phyloP scores from a whole-genome alignment of 176 grass and related monocot species.

The Eragrostis nindensis region DNA sequence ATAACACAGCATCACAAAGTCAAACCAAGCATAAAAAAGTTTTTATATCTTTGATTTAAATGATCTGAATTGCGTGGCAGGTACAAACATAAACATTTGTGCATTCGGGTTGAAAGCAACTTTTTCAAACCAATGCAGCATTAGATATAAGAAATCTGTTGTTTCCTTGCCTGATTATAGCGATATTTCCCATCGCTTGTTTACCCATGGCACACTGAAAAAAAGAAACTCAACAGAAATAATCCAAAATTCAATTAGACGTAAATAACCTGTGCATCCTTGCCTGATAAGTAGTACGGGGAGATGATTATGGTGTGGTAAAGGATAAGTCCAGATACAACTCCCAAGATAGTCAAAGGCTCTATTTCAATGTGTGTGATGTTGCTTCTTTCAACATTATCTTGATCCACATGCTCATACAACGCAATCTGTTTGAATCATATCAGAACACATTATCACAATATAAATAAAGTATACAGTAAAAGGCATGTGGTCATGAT shows the following conservation, averaged over 20 bases:
- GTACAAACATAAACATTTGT: constrained; percentile 6
- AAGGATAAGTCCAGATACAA: constrained; percentile 91
- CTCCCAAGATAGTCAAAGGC: constrained; percentile 85
- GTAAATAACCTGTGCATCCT: constrained; percentile 21
- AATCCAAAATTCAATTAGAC: constrained; percentile 14
- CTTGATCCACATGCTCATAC: constrained; percentile 81
- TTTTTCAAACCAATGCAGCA: not conserved
- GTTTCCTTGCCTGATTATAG: constrained; percentile 87
- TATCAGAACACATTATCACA: constrained; percentile 26
- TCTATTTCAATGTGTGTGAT: constrained; percentile 98
- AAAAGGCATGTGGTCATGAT: constrained; percentile 21
- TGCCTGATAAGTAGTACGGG: constrained; percentile 97
- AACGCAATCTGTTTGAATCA: constrained; percentile 80
- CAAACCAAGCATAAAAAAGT: not conserved
- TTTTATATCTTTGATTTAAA: not conserved
- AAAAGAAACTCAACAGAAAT: constrained; percentile 31
- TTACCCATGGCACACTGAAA: constrained; percentile 98
- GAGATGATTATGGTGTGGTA: constrained; percentile 99
- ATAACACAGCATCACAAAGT: not conserved
- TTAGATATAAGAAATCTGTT: constrained; percentile 26
- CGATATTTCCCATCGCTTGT: constrained; percentile 99
- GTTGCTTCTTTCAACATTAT: constrained; percentile 68
- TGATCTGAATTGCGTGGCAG: constrained; percentile 12
- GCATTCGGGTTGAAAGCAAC: not conserved
- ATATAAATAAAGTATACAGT: constrained; percentile 5